Conservation (phyloP, 257 asterid genomes). For the Eustoma russellianum region DNA sequence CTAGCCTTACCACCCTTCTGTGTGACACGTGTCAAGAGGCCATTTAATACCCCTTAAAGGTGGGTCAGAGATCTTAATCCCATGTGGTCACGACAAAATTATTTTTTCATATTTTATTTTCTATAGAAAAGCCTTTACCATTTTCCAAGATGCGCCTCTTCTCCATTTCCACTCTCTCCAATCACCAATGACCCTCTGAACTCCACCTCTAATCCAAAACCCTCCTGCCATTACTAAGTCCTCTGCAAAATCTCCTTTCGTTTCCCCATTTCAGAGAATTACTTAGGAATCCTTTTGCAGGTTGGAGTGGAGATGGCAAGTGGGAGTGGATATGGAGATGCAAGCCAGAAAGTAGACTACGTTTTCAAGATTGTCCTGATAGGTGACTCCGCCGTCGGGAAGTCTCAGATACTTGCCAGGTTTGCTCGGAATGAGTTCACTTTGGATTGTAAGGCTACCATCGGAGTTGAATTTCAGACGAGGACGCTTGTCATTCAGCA, state of each 20-base stretch:
- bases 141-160: no score
- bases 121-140: no score
- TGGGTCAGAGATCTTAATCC: no score
- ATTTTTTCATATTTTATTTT: no score
- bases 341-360: slow-evolving; percentile 60
- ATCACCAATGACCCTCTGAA: no score
- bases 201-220: neutral
- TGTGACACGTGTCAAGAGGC: no score
- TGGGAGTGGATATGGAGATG: slow-evolving; percentile 40
- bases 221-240: neutral
- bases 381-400: slow-evolving; percentile 85
- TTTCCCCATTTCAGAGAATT: neutral
- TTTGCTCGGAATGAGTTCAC: slow-evolving; percentile 75
- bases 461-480: slow-evolving; percentile 77
- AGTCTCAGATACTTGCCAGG: slow-evolving; percentile 66
- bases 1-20: no score
- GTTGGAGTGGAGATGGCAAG: slow-evolving; percentile 16
- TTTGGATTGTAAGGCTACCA: slow-evolving; percentile 73
- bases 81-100: no score
- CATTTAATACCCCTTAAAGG: no score
- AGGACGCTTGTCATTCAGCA: slow-evolving; percentile 61
- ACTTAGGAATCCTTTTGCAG: neutral
- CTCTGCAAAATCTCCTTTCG: neutral
- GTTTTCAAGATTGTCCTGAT: slow-evolving; percentile 74
- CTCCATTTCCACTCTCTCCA: no score